These are phyloP conservation scores for Psilocybe azurescens DNA, from an alignment of 768 basidiomycete genomes.

Conservation along the genomic window DNA sequence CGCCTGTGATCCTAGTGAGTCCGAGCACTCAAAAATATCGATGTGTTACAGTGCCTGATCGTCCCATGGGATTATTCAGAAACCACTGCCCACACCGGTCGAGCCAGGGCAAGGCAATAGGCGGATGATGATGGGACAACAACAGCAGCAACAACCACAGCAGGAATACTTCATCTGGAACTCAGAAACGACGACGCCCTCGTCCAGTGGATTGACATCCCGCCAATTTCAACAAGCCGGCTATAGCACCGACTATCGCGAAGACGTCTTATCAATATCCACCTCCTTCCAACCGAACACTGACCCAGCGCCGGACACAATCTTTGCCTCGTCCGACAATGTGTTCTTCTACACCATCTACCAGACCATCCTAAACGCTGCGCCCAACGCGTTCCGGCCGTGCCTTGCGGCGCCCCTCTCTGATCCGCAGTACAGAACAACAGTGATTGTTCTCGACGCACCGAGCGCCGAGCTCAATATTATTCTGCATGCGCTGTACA, in stretches of 20 bases:
- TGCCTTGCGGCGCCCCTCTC: slow-evolving; percentile 33
- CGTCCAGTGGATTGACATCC: neutral
- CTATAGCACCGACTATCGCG: neutral
- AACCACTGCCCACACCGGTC: neutral
- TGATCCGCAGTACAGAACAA: slow-evolving; percentile 22
- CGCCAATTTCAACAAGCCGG: neutral
- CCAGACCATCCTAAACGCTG: neutral
- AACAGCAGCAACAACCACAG: neutral
- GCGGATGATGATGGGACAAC: neutral
- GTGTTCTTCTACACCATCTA: neutral
- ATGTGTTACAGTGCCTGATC: too few relatives aligned
- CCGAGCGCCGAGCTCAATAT: slow-evolving; percentile 55
- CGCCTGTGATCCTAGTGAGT: too few relatives aligned
- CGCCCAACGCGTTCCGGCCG: slow-evolving; percentile 14
- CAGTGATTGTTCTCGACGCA: slow-evolving; percentile 49
- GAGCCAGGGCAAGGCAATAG: neutral
- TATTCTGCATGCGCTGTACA: slow-evolving; percentile 59
- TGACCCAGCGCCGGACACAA: neutral
- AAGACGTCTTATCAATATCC: neutral
- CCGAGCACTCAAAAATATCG: too few relatives aligned
- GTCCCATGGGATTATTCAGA: neutral
- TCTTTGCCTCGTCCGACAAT: neutral
- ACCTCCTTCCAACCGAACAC: neutral
- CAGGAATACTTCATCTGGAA: neutral
- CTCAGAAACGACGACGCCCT: neutral